These are phyloP conservation scores for Tulasnella sp. DNA, from an alignment of 768 basidiomycete genomes.

Conservation along the genomic window DNA sequence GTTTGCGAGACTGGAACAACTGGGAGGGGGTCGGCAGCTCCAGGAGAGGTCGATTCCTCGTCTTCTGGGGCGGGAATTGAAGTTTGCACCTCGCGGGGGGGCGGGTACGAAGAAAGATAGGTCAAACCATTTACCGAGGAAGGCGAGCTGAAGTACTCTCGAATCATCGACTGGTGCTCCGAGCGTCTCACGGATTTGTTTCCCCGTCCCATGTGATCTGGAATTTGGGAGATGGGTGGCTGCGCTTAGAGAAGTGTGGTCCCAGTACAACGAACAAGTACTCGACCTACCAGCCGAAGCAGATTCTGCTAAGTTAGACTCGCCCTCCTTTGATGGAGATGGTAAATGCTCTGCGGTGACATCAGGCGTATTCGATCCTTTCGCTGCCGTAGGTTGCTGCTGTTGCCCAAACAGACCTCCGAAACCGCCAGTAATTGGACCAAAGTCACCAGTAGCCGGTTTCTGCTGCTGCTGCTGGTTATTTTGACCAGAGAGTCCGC, in stretches of 20 bases:
- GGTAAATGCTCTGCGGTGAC: neutral
- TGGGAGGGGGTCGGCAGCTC: neutral
- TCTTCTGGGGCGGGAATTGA: neutral
- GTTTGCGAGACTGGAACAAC: neutral
- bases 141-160: neutral
- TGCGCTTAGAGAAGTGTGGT: neutral
- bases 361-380: neutral
- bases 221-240: neutral
- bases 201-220: neutral
- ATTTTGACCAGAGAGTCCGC: constrained; percentile 44
- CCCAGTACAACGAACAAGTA: neutral
- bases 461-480: constrained; percentile 38
- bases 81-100: neutral
- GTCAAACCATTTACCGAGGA: neutral
- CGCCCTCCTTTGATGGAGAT: neutral
- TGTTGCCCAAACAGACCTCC: constrained; percentile 23
- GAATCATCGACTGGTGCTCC: constrained; percentile 1
- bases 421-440: neutral
- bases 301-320: neutral
- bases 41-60: neutral
- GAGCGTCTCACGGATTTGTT: neutral
- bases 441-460: neutral
- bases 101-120: neutral
- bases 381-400: neutral
- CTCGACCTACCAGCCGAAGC: neutral